These are phyloP conservation scores for Monilinia vaccinii-corymbosi DNA, from an alignment of 2,329 filamentous ascomycete species.

Conservation along the genomic window DNA sequence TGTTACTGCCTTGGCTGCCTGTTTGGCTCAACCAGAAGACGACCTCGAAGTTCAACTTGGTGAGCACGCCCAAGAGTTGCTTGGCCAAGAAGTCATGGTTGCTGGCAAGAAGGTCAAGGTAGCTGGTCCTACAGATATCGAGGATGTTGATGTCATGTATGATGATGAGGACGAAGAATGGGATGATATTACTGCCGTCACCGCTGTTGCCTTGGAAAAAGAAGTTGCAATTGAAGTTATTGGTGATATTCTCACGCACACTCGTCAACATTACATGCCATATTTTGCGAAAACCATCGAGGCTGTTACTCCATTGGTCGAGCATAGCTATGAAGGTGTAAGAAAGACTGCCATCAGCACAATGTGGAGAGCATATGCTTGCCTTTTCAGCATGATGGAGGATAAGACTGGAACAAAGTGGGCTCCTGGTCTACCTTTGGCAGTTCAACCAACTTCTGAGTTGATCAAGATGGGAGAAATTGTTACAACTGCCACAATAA, in stretches of 20 bases:
- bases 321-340: constrained; percentile 88
- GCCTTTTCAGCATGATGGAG: constrained; percentile 81
- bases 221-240: constrained; percentile 94
- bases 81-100: constrained; percentile 67
- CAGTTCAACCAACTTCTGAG: constrained; percentile 68
- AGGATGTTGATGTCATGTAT: constrained; percentile 50
- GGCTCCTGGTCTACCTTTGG: constrained; percentile 77
- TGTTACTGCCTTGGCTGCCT: constrained; percentile 72
- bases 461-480: constrained; percentile 79
- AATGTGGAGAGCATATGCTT: constrained; percentile 86
- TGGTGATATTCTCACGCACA: constrained; percentile 83
- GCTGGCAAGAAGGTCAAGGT: constrained; percentile 82
- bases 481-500: constrained; percentile 74
- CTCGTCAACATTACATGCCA: constrained; percentile 67
- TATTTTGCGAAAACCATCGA: constrained; percentile 87
- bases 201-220: constrained; percentile 87
- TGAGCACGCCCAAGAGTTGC: constrained; percentile 63
- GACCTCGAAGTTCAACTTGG: constrained; percentile 69
- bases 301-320: constrained; percentile 67
- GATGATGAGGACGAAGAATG: constrained; percentile 70
- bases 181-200: constrained; percentile 76
- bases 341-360: constrained; percentile 87
- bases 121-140: constrained; percentile 51
- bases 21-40: constrained; percentile 80
- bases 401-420: constrained; percentile 72